Evolutionary conservation across 345 rosid genomes (phyloP), one percentile per base, ranked within the genome.

Genomic region (Populus deltoides): DNA sequence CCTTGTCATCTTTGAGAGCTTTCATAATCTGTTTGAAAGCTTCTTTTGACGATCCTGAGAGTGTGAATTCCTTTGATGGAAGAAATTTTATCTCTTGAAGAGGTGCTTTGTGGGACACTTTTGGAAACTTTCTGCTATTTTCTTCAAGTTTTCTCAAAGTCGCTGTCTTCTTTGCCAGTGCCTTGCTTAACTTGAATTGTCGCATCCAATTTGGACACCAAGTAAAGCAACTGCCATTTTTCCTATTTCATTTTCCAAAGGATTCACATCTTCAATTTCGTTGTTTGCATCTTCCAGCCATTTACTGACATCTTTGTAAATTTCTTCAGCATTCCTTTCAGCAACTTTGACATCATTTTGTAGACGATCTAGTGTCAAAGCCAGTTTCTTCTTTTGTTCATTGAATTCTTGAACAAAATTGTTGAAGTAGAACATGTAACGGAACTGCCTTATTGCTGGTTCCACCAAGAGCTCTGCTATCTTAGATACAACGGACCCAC

Each of bases 311-410:
- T 36, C 39, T 0, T 0, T 0, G 1, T 36, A 0, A 36, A 36
- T 36, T 36, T 36, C 8, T 36, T 36, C 39, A 36, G 8, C 39
- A 36, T 36, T 36, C 39, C 1, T 36, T 36, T 6, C 7, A 36
- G 39, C 39, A 6, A 6, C 1, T 0, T 0, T 0, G 39, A 36
- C 39, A 36, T 0, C 39, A 36, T 36, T 1, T 36, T 29, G 31
- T 0, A 29, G 31, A 29, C 31, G 31, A 29, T 29, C 2, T 2
- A 0, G 0, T 29, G 0, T 0, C 31, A 0, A 29, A 29, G 0
- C 3, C 31, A 29, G 31, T 0, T 29, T 2, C 31, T 2, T 0
- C 31, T 2, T 29, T 29, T 29, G 31, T 29, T 29, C 31, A 0
- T 29, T 2, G 31, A 29, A 29, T 29, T 29, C 3, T 29, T 29